These are phyloP conservation scores for Cercophora newfieldiana DNA, from an alignment of 495 filamentous ascomycete species.

Conservation along the genomic window DNA sequence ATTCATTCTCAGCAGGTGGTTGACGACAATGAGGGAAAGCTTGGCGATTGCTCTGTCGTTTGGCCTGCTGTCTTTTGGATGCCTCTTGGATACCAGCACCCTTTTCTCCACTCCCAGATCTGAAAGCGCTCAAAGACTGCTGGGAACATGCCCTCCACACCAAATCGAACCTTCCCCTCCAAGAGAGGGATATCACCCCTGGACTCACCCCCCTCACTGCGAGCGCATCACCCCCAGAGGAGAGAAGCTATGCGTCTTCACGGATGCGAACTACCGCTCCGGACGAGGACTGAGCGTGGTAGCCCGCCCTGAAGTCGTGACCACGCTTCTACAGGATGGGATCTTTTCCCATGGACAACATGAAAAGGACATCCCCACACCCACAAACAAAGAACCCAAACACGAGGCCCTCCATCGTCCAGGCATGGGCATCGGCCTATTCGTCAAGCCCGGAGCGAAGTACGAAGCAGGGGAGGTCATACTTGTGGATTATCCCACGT, in stretches of 20 bases:
- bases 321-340: not conserved
- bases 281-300: not conserved
- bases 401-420: not conserved
- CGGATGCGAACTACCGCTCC: not conserved
- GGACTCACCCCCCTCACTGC: slow-evolving; percentile 3
- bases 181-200: not conserved
- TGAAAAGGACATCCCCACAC: not conserved
- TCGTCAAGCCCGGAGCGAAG: not conserved
- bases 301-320: not conserved
- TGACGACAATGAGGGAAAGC: not conserved
- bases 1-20: no score
- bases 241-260: slow-evolving; percentile 6
- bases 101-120: not conserved
- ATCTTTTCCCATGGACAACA: not conserved
- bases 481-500: slow-evolving; percentile 9
- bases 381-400: not conserved
- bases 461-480: slow-evolving; percentile 8
- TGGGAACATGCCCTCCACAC: not conserved
- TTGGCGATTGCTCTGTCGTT: not conserved
- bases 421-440: slow-evolving; percentile 3
- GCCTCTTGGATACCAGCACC: not conserved
- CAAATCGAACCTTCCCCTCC: not conserved
- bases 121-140: not conserved
- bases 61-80: not conserved
- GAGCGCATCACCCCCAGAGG: not conserved